Base-by-base conservation (phyloP, 2,329 filamentous ascomycete species). In the Penicillium sp. region DNA sequence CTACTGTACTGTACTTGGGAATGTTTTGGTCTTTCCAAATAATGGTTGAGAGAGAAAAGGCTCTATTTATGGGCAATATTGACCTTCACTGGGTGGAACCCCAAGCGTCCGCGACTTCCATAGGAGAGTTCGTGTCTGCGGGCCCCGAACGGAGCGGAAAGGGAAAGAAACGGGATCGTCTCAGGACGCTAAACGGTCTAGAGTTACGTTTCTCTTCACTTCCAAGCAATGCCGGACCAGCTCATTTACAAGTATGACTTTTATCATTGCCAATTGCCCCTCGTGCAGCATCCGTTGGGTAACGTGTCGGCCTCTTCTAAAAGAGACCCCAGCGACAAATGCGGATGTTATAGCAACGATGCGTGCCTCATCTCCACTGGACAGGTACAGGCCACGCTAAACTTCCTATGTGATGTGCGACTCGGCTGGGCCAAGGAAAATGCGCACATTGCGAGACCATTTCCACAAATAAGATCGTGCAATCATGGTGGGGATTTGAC, bases 81-180 rank as follows among this genome's bases (percentile, higher is more conserved):
- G 44, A 39, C 18, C 16, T 22, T 34, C 36, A 36, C 49, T 54
- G 51, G 51, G 51, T 54, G 51, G 51, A 50, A 46, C 51, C 39
- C 28, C 28, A 31, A 45, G 40, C 27, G 28, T 35, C 36, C 18
- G 20, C n/a, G 6, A 26, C 48, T 42, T 40, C 31, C 42, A 42
- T 42, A 45, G 43, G 40, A 35, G 32, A 47, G 29, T 50, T 47
- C 47, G 52, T 43, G 24, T 22, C 40, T 50, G 50, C 49, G 54
- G 52, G 48, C 49, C 49, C 51, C 42, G 55, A 62, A 62, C 43
- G 50, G 50, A 58, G 52, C 57, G 42, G 59, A 62, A 62, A 36
- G 39, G 44, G 27, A 58, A 51, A 55, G 59, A 61, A 62, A 47
- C 44, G 47, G 43, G 42, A 31, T 40, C 31, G 32, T 43, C 35